Conservation (phyloP, 2,329 filamentous ascomycete genomes). For the Phialocephala sp. region DNA sequence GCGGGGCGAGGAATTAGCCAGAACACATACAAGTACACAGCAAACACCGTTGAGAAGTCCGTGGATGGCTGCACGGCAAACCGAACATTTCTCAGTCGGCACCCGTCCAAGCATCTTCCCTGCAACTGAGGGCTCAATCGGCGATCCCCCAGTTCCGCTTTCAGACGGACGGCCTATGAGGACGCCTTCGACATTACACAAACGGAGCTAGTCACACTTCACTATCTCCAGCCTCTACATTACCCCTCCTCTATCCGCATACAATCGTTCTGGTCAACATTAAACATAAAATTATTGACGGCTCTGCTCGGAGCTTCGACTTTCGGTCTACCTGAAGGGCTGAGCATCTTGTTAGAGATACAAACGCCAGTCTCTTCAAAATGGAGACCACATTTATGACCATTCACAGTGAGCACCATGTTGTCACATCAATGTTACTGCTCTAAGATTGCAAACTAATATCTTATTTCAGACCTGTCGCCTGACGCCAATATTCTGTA, state of each 20-base stretch:
- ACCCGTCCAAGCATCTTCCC: slow-evolving; percentile 23
- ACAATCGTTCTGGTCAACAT: not conserved
- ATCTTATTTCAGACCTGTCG: slow-evolving; percentile 64
- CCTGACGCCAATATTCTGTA: slow-evolving; percentile 81
- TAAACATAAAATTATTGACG: not conserved
- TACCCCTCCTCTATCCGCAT: slow-evolving; percentile 1
- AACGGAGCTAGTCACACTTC: slow-evolving; percentile 22
- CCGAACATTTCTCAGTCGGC: not conserved
- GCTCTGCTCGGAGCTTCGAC: not conserved
- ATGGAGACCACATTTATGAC: slow-evolving; percentile 93
- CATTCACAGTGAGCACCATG: slow-evolving; percentile 73
- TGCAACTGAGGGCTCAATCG: slow-evolving; percentile 14
- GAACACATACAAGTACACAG: no score
- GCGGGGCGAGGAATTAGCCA: not conserved
- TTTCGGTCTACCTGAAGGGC: slow-evolving; percentile 34
- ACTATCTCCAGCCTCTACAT: slow-evolving; percentile 12
- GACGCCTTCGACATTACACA: slow-evolving; percentile 24
- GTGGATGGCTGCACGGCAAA: not conserved
- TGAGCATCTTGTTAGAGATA: slow-evolving; percentile 46
- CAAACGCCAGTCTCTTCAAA: slow-evolving; percentile 44
- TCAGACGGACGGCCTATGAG: slow-evolving; percentile 18
- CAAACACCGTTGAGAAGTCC: slow-evolving; percentile 13
- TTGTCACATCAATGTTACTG: slow-evolving; percentile 18
- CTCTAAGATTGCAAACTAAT: slow-evolving; percentile 24
- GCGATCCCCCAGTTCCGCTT: slow-evolving; percentile 23